Evolutionary conservation across 2,329 filamentous ascomycete species (phyloP).

Genomic region (Huntiella savannae): DNA sequence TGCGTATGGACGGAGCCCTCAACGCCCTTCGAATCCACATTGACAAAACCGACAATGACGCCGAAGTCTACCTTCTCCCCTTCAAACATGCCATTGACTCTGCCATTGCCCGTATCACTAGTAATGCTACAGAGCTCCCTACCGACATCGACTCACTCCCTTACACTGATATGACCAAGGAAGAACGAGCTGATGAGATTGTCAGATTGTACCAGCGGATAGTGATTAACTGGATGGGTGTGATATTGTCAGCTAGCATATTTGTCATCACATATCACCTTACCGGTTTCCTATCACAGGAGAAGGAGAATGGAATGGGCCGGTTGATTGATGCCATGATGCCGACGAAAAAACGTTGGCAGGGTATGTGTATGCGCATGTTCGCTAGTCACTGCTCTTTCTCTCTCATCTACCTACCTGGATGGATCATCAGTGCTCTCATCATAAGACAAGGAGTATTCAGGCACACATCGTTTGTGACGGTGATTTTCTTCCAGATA

Average conservation of each 20-base stretch:
- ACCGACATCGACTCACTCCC: conserved; percentile 45
- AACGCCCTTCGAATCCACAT: conserved; percentile 40
- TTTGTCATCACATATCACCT: conserved; percentile 75
- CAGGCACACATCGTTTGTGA: conserved; percentile 37
- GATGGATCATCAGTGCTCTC: conserved; percentile 60
- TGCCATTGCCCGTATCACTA: conserved; percentile 40
- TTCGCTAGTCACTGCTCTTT: conserved; percentile 66
- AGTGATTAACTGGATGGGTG: conserved; percentile 57
- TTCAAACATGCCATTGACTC: conserved; percentile 61
- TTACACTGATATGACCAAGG: conserved; percentile 52
- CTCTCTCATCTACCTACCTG: conserved; percentile 58
- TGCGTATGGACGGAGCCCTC: conserved; percentile 56
- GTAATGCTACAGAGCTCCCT: conserved; percentile 21
- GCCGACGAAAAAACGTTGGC: conserved; percentile 53
- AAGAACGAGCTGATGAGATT: conserved; percentile 47
- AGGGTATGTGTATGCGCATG: conserved; percentile 59
- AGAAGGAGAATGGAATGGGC: conserved; percentile 73
- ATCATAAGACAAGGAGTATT: conserved; percentile 48
- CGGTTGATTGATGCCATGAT: conserved; percentile 86
- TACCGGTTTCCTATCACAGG: conserved; percentile 66
- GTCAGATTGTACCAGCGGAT: conserved; percentile 45
- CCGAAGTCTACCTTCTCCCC: conserved; percentile 59
- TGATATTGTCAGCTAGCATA: conserved; percentile 61
- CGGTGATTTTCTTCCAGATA: conserved; percentile 57
- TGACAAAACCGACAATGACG: conserved; percentile 47